phyloP scores from a whole-genome alignment of 148 eudicot genomes.

The Oxyria digyna region DNA sequence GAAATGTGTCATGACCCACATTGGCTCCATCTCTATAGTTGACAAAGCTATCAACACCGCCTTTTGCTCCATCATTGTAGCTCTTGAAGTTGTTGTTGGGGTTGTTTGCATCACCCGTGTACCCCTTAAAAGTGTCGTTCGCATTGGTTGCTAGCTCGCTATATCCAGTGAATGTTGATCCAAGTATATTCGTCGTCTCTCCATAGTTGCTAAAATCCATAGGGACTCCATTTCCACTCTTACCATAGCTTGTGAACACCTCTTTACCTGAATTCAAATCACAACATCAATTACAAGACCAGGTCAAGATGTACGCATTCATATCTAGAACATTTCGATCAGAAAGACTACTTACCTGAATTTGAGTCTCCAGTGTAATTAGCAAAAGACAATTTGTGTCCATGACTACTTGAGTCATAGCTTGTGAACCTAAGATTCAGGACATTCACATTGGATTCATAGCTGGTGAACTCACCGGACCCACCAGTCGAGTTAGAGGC shows the following conservation, averaged over 20 bases:
- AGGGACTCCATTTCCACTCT: constrained; percentile 51
- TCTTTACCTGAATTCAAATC: constrained; percentile 49
- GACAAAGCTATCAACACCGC: constrained; percentile 42
- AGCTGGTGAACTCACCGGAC: constrained; percentile 56
- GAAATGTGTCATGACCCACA: constrained; percentile 60
- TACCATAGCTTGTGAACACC: constrained; percentile 49
- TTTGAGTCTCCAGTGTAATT: constrained; percentile 57
- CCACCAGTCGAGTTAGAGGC: constrained; percentile 51
- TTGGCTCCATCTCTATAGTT: constrained; percentile 60
- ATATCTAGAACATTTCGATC: too few species aligned
- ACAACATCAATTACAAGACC: too few species aligned
- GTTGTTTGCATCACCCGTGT: constrained; percentile 44
- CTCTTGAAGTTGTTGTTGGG: constrained; percentile 59
- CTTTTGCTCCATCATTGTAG: constrained; percentile 38
- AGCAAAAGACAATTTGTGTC: constrained; percentile 44
- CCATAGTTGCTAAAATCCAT: constrained; percentile 44
- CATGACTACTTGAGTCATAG: constrained; percentile 35
- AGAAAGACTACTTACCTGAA: constrained; percentile 27
- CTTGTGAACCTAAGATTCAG: constrained; percentile 46
- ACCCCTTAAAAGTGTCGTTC: constrained; percentile 59
- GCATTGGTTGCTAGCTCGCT: constrained; percentile 52
- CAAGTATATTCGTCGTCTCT: constrained; percentile 45
- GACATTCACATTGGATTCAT: constrained; percentile 53
- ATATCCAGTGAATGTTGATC: constrained; percentile 50
- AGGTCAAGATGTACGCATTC: too few species aligned